Base-by-base conservation (phyloP, 495 filamentous ascomycete species). In the Apodospora peruviana region DNA sequence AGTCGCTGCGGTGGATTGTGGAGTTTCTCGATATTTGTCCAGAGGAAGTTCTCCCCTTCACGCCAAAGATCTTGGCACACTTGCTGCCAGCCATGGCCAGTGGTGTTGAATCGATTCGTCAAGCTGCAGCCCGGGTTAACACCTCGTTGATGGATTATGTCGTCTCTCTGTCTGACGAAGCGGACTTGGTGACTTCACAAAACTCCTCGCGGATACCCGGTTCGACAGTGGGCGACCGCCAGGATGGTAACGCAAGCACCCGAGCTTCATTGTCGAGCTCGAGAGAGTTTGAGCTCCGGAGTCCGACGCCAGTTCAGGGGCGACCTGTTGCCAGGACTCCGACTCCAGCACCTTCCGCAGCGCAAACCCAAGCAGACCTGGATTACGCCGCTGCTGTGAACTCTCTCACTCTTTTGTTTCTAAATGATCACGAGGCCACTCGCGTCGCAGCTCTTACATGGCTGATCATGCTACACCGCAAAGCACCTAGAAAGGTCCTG, bases 301-400 rank as follows among this genome's bases (percentile, higher is more conserved):
- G 80, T 57, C 73, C 73, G 8, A 79, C 79, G n/a, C 71, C 73
- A 4, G 75, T 68, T 43, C 68, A 73, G 24, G 67, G 63, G n/a
- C 67, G 65, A 32, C 56, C 67, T 14, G 53, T 60, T 2, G 59
- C 74, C 16, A 60, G 74, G 19, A 72, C 68, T 9, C 64, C 73
- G n/a, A 65, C 61, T 17, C 69, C 73, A 38, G 78, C 72, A 43
- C 58, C 75, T 5, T 66, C 73, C 11, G 56, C 76, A 17, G 68
- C 47, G n/a, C 44, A 73, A 55, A 68, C 73, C n/a, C 75, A 77
- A 32, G 69, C 77, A 16, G 89, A 96, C 60, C 79, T 99, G 18
- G 94, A 99, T 66, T 99, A 97, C 63, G 88, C 90, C n/a, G 88
- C 88, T 8, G 87, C 91, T n/a, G 94, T 99, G 34, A 91, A 83